A percentile compares a stretch with the other conserved stretches of the same genome.
Evolutionary conservation across 148 eudicot species (phyloP).

Genomic region (Nepenthes gracilis): DNA sequence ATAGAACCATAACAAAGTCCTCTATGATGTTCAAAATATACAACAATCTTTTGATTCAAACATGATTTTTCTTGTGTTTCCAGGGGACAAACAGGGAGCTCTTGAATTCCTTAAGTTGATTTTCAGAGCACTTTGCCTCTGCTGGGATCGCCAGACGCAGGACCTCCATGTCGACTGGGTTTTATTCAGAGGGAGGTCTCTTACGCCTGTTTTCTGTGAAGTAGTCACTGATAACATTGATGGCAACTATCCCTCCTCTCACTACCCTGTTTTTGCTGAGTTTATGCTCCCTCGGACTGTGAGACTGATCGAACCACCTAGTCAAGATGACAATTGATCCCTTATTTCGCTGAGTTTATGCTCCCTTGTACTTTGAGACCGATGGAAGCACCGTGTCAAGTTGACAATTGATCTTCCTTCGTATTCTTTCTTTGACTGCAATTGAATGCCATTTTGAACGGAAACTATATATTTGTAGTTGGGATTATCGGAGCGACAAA

Average conservation of each 20-base stretch:
- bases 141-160: constrained; percentile 99
- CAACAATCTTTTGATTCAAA: neutral
- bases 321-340: constrained; percentile 29
- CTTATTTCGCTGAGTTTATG: too few species aligned
- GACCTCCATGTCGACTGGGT: constrained; percentile 96
- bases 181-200: constrained; percentile 76
- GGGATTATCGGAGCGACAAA: too few species aligned
- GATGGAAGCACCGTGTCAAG: too few species aligned
- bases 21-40: too few species aligned
- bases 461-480: too few species aligned
- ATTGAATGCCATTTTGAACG: too few species aligned
- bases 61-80: constrained; percentile 4
- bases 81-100: constrained; percentile 90
- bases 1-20: too few species aligned
- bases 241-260: constrained; percentile 88
- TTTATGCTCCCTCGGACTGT: constrained; percentile 93
- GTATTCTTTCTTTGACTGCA: too few species aligned
- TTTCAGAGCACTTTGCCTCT: constrained; percentile 91
- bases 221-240: constrained; percentile 81
- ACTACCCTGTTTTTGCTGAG: constrained; percentile 83
- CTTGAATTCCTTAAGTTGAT: constrained; percentile 81
- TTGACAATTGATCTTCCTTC: too few species aligned
- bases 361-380: too few species aligned
- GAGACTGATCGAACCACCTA: constrained; percentile 53
- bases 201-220: constrained; percentile 77